Percentiles rank a stretch among this genome's conserved stretches.
These are phyloP conservation scores for Nephelium lappaceum DNA, from an alignment of 345 rosid species.

Conservation along the genomic window DNA sequence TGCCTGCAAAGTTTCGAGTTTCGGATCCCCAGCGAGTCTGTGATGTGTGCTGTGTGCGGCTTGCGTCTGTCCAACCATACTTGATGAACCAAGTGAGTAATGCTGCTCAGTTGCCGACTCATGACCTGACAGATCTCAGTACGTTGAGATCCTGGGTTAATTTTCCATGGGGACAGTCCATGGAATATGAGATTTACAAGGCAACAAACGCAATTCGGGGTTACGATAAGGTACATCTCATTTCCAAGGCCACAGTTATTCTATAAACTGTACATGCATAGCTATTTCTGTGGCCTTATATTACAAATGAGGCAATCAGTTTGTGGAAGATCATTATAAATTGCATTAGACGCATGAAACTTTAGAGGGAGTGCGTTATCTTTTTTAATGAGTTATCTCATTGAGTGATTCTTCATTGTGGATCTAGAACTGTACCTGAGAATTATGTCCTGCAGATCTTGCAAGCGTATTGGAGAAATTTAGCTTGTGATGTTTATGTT, in stretches of 20 bases:
- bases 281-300: background rate
- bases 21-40: slow-evolving; percentile 85
- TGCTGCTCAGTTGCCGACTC: slow-evolving; percentile 87
- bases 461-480: background rate
- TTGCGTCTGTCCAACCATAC: slow-evolving; percentile 83
- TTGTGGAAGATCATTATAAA: background rate
- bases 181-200: slow-evolving; percentile 93
- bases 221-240: slow-evolving; percentile 61
- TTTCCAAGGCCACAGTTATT: background rate
- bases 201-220: slow-evolving; percentile 79
- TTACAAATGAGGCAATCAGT: background rate
- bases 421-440: slow-evolving; percentile 1
- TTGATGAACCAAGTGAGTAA: slow-evolving; percentile 93
- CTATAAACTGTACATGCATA: background rate
- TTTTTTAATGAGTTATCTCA: background rate
- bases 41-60: slow-evolving; percentile 87
- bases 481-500: background rate
- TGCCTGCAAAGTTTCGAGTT: slow-evolving; percentile 70
- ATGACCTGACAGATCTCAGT: slow-evolving; percentile 91
- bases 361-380: background rate
- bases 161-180: slow-evolving; percentile 94
- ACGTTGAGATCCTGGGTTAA: slow-evolving; percentile 97
- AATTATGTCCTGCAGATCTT: background rate
- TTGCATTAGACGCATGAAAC: background rate
- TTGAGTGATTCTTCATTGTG: background rate